phyloP scores from a whole-genome alignment of 78 protist species.

The Dictyostelium discoideum region DNA sequence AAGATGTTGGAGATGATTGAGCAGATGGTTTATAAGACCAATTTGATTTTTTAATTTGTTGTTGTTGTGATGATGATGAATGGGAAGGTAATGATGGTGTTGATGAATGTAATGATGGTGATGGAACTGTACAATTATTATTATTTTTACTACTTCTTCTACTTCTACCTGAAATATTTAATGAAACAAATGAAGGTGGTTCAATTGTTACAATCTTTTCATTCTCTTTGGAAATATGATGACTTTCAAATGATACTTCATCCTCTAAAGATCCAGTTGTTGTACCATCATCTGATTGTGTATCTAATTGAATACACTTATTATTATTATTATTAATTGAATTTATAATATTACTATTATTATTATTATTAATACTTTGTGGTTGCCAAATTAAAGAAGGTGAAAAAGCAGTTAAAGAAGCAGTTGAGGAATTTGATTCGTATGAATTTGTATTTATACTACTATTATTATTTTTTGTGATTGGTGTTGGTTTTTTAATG shows the following conservation, averaged over 20 bases:
- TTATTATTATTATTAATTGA: background rate
- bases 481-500: background rate
- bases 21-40: constrained; percentile 25
- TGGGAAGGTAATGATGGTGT: background rate
- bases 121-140: background rate
- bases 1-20: background rate
- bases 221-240: background rate
- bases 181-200: constrained; percentile 20
- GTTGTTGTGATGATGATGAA: background rate
- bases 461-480: background rate
- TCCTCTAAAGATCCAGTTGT: constrained; percentile 9
- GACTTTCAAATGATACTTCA: constrained; percentile 14
- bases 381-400: constrained; percentile 37
- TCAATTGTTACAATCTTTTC: background rate
- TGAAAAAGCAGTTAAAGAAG: constrained; percentile 17
- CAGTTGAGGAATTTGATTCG: constrained; percentile 1
- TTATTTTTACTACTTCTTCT: background rate
- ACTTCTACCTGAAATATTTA: background rate
- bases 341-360: background rate
- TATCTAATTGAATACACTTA: background rate
- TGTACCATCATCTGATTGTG: constrained; percentile 14
- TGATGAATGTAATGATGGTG: background rate
- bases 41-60: background rate
- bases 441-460: background rate
- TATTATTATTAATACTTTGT: background rate